Evolutionary conservation across 306 rosid genomes (phyloP).

Genomic region (Medicago ruthenica): DNA sequence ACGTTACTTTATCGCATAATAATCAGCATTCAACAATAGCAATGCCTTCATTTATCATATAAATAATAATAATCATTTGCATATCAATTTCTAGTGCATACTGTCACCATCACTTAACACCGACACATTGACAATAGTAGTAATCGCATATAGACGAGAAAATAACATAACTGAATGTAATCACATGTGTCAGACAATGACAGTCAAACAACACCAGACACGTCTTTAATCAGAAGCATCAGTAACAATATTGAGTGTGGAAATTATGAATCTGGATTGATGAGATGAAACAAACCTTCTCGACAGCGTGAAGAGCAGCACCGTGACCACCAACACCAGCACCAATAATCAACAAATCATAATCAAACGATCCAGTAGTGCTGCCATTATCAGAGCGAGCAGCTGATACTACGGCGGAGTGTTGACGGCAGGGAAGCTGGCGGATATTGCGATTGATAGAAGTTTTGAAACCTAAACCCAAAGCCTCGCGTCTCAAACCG

Average conservation of each 20-base stretch:
- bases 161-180: too few relatives aligned
- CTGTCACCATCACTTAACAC: neutral
- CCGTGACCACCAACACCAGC: slow-evolving; percentile 99
- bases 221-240: too few relatives aligned
- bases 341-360: slow-evolving; percentile 88
- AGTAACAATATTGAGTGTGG: neutral
- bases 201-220: too few relatives aligned
- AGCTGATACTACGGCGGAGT: slow-evolving; percentile 50
- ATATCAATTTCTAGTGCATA: neutral
- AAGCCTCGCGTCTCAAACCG: slow-evolving; percentile 75
- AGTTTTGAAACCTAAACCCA: slow-evolving; percentile 52
- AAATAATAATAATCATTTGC: neutral
- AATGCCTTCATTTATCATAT: neutral
- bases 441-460: slow-evolving; percentile 46
- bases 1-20: neutral
- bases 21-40: neutral
- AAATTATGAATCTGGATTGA: neutral
- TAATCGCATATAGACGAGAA: too few relatives aligned
- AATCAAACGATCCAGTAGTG: slow-evolving; percentile 76
- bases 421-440: slow-evolving; percentile 38
- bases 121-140: too few relatives aligned
- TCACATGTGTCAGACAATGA: too few relatives aligned
- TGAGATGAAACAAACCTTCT: slow-evolving; percentile 63
- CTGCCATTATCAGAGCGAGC: slow-evolving; percentile 72
- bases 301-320: slow-evolving; percentile 95